Percentiles rank a stretch among this genome's conserved stretches.
Conservation (phyloP, 2,329 filamentous ascomycete genomes). For the Fusarium cicatricum region DNA sequence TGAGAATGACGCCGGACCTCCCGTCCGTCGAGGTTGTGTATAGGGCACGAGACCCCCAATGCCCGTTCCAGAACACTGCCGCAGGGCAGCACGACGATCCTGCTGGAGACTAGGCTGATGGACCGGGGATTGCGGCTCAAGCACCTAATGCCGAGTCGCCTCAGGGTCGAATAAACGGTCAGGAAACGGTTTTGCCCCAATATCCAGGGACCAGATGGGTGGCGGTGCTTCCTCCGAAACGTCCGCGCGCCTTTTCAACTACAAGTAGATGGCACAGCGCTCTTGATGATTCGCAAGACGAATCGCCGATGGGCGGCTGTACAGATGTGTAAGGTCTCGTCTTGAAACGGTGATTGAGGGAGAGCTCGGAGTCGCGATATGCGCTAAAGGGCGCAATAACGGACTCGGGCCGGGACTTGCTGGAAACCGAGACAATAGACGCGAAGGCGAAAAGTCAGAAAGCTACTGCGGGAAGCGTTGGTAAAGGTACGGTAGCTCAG, state of each 20-base stretch:
- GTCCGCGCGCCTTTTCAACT: conserved; percentile 25
- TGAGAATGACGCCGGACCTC: background rate
- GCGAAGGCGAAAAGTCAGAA: conserved; percentile 8
- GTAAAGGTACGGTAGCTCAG: background rate
- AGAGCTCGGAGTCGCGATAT: conserved; percentile 3
- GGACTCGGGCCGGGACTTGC: background rate
- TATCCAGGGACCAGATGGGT: conserved; percentile 7
- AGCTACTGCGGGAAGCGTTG: background rate
- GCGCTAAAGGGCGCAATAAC: conserved; percentile 1
- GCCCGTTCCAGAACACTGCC: conserved; percentile 17
- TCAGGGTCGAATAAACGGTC: conserved; percentile 7
- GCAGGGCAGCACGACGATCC: conserved; percentile 14
- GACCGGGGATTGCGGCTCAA: conserved; percentile 25
- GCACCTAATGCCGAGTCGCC: conserved; percentile 9
- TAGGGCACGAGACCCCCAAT: conserved; percentile 3
- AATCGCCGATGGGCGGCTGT: conserved; percentile 10
- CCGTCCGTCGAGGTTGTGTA: conserved; percentile 4
- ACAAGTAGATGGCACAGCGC: conserved; percentile 11
- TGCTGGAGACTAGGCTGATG: conserved; percentile 15
- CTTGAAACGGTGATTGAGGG: background rate
- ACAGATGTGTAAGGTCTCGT: background rate
- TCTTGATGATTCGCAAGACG: conserved; percentile 2
- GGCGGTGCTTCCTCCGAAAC: conserved; percentile 28
- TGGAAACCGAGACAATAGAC: background rate
- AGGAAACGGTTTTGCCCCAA: conserved; percentile 9